Evolutionary conservation across 1,284 basidiomycete genomes (phyloP), one percentile per base, ranked within the genome.

Genomic region (Cryptococcus sp.): DNA sequence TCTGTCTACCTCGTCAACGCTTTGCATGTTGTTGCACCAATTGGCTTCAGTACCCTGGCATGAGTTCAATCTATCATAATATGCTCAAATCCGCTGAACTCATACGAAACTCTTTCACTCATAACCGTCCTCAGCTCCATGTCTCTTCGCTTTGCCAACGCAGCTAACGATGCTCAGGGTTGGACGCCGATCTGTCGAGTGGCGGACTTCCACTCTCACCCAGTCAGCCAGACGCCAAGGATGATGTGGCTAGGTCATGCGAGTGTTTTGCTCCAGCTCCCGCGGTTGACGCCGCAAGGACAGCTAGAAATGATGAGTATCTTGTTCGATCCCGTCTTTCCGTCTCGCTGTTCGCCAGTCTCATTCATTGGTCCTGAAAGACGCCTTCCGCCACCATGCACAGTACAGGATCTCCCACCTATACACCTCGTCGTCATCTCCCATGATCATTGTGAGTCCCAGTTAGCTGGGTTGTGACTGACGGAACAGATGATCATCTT

Each of bases 161-260:
- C 29, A 17, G 39, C 37, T 13, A 22, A 5, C 23, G 19, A 22
- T 15, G 16, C 46, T 13, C 8, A n/a, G 17, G 54, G 50, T 17
- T 48, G 47, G 23, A 55, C 44, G 19, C 54, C 48, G 16, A 46
- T 48, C 15, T 10, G 19, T 4, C 20, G 26, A 39, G 43, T 11
- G n/a, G 29, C 39, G n/a, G 38, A 20, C 6, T 50, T 53, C 44
- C 26, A 40, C 25, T 48, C 17, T n/a, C 41, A 29, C 10, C 16
- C 16, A 25, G 8, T 3, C 8, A 17, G 22, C 41, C 19, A 61
- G 17, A n/a, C 29, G 5, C 51, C 53, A 3, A 55, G 54, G 25
- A 54, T 64, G 8, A 65, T 64, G 48, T 71, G 66, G 66, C 34
- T 67, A 16, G 69, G 69, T 1, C 69, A 71, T 56, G 69, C 69